Conservation (phyloP, 768 basidiomycete genomes). For the Goffeauzyma gilvescens region DNA sequence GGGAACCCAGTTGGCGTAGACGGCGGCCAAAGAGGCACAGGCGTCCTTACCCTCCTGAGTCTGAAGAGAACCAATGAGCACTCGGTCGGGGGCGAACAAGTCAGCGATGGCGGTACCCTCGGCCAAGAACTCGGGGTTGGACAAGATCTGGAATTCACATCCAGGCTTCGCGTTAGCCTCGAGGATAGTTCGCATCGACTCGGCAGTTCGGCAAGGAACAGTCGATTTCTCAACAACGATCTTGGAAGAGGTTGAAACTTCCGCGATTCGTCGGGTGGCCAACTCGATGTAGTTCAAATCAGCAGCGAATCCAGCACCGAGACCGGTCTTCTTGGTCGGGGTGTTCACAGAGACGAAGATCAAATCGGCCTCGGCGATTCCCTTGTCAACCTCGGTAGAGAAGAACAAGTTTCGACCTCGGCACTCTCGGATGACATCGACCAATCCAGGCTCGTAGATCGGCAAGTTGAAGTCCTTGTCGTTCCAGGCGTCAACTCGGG, state of each 20-base stretch:
- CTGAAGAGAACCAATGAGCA: constrained; percentile 89
- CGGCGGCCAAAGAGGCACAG: constrained; percentile 50
- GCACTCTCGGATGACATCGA: constrained; percentile 65
- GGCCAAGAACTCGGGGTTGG: constrained; percentile 97
- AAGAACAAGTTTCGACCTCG: constrained; percentile 95
- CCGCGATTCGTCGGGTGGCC: constrained; percentile 88
- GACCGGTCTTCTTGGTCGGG: constrained; percentile 92
- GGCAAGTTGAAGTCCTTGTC: constrained; percentile 57
- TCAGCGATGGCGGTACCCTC: constrained; percentile 92
- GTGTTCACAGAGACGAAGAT: constrained; percentile 99
- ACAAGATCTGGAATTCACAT: constrained; percentile 88
- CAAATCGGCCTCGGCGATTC: constrained; percentile 81
- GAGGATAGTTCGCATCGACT: constrained; percentile 97
- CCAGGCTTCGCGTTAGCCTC: constrained; percentile 90
- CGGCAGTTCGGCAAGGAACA: constrained; percentile 93
- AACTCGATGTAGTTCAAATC: constrained; percentile 97
- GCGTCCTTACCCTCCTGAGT: constrained; percentile 68
- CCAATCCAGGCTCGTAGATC: constrained; percentile 95
- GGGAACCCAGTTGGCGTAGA: constrained; percentile 93
- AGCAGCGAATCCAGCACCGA: constrained; percentile 93
- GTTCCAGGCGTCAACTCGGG: constrained; percentile 94
- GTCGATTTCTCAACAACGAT: constrained; percentile 99
- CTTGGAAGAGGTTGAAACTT: constrained; percentile 72
- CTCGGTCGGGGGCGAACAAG: constrained; percentile 76
- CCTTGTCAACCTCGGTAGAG: constrained; percentile 82